These are phyloP conservation scores for Filosporella fistucella DNA, from an alignment of 495 filamentous ascomycete genomes.

Conservation along the genomic window DNA sequence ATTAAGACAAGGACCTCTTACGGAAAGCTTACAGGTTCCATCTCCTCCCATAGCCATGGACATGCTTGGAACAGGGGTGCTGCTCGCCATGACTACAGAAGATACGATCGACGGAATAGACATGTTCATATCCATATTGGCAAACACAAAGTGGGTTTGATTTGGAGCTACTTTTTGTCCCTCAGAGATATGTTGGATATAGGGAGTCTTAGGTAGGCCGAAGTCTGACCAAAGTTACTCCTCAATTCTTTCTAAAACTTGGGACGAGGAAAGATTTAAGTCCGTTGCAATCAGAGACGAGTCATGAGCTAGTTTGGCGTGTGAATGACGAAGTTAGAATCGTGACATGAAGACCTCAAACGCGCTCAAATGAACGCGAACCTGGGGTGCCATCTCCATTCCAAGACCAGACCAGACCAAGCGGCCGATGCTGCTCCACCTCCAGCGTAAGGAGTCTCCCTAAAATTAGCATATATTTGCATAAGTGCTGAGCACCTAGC, in stretches of 20 bases:
- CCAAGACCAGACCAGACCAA: too few relatives aligned
- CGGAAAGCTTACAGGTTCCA: conserved; percentile 3
- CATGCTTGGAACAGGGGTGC: background rate
- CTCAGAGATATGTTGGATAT: too few relatives aligned
- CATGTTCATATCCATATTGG: background rate
- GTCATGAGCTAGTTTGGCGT: background rate
- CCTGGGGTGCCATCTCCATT: background rate
- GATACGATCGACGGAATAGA: background rate
- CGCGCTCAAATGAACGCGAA: conserved; percentile 3
- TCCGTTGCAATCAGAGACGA: background rate
- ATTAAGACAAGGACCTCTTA: background rate
- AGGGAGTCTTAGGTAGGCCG: too few relatives aligned
- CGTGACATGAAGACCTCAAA: conserved; percentile 4
- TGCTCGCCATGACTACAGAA: background rate
- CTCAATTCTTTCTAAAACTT: too few relatives aligned
- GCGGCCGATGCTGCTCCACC: background rate
- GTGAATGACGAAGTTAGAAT: background rate
- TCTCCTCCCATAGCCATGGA: conserved; percentile 5
- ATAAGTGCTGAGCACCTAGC: too few relatives aligned
- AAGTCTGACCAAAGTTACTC: too few relatives aligned
- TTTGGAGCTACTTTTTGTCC: background rate
- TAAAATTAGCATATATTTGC: too few relatives aligned
- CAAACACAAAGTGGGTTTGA: background rate
- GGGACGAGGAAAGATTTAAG: background rate
- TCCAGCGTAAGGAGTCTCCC: too few relatives aligned